Base-by-base conservation (phyloP, 495 filamentous ascomycete genomes). In the Xylaria grammica region DNA sequence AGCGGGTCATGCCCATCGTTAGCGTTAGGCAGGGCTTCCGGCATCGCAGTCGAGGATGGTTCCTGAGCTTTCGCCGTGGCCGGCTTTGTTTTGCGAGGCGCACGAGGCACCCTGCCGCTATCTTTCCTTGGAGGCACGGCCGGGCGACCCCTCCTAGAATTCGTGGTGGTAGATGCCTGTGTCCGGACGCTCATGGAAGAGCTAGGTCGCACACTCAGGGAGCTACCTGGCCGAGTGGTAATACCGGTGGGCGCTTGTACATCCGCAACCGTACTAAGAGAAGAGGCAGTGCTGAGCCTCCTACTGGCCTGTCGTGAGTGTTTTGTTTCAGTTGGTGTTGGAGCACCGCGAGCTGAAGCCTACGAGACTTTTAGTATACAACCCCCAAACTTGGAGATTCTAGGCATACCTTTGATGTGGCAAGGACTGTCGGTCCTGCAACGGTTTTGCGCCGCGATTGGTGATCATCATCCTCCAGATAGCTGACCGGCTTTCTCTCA, bases 401-500 rank as follows among this genome's bases (percentile, higher is more conserved):
- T n/a, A 34, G 65, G 17, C 74, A 72, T 45, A 81, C 82, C 71
- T 83, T 79, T 20, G 84, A 82, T 27, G 72, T 74, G 5, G 79
- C 75, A 4, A 85, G 63, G 30, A 78, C 77, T 22, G 81, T 75
- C 7, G 80, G 75, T 65, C 82, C 84, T 48, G 86, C 88, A 45
- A 93, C 85, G 0, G 91, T 94, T 63, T 79, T 88, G 46, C 92
- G 77, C 36, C 91, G 82, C 58, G 78, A 84, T 55, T 82, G 80
- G 42, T 79, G 80, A 27, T 83, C 83, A 40, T 86, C 82, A 34
- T 85, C 83, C 22, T 86, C 63, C 3, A 72, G 34, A 17, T 75
- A 67, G 57, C 76, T 82, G 0, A 77, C 65, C 22, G 83, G 75
- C 69, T 91, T 94, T 55, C 92, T 85, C 48, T 87, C 87, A 34